phyloP scores from a whole-genome alignment of 805 yeast species.

The Ogataea sp. region DNA sequence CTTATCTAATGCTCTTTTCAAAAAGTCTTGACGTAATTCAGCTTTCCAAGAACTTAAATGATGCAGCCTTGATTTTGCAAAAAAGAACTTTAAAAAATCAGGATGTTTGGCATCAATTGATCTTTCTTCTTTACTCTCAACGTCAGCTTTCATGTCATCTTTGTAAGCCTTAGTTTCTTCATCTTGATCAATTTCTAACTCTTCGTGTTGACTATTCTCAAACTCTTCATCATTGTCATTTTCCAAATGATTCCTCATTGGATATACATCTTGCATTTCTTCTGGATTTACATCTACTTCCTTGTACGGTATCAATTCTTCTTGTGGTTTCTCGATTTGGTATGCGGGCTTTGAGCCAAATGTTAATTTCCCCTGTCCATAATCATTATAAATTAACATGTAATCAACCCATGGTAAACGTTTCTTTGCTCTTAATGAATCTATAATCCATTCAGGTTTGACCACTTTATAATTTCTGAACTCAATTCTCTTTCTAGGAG shows the following conservation, averaged over 20 bases:
- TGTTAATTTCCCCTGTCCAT: constrained; percentile 42
- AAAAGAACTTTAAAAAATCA: constrained; percentile 61
- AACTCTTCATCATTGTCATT: constrained; percentile 6
- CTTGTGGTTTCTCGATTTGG: background rate
- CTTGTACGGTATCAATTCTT: too few species aligned
- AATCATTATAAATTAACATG: constrained; percentile 40
- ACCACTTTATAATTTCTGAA: constrained; percentile 69
- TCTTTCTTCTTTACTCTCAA: constrained; percentile 1
- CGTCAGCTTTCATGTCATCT: background rate
- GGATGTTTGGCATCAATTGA: constrained; percentile 66
- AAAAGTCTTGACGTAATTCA: constrained; percentile 54
- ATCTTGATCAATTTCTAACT: constrained; percentile 1
- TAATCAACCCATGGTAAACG: constrained; percentile 68
- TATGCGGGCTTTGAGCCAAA: constrained; percentile 8
- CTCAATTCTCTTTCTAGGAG: constrained; percentile 66
- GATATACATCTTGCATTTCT: constrained; percentile 3
- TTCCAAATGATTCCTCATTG: constrained; percentile 4
- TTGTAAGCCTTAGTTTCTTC: background rate
- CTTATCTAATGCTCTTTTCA: constrained; percentile 33
- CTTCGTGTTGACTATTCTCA: constrained; percentile 3
- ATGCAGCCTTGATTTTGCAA: constrained; percentile 77
- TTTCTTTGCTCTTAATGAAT: constrained; percentile 41
- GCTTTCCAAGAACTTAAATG: constrained; percentile 86
- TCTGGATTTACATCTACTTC: background rate
- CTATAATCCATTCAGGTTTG: constrained; percentile 72